Base-by-base conservation (phyloP, 139 green algal species). In the Coelastrella sp. region DNA sequence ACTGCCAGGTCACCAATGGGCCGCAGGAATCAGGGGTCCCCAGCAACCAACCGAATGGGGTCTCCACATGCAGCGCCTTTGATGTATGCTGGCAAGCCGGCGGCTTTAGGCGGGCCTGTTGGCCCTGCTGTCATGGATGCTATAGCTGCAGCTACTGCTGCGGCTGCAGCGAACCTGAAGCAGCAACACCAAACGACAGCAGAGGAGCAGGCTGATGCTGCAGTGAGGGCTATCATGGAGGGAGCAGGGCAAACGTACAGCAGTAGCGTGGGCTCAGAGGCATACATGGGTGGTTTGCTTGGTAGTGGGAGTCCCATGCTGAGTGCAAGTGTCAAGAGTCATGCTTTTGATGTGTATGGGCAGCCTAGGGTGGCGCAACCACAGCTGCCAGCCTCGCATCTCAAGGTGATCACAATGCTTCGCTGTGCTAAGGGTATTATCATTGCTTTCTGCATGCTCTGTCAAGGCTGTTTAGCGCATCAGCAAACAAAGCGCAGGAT, bases 281-380 rank as follows among this genome's bases (percentile, higher is more conserved):
- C 32, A 47, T 47, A 47, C 32, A 47, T 47, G 32, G 32, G 32
- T 47, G 32, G 32, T 1, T 47, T 47, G 32, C 32, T 47, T 13
- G 8, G 77, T 13, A 65, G 77, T 58, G 32, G 54, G 47, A 14
- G 10, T 58, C 7, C 13, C 4, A 4, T 54, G 56, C 57, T 89
- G 22, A 56, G 85, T 10, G 79, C 17, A 64, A 83, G 85, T 73
- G 13, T 81, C 32, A 94, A 91, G 71, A 83, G 82, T 58, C 76
- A 85, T 54, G 73, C 54, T 32, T 90, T 89, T 54, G 94, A 96
- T 84, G 92, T 96, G 80, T 95, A 95, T 68, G 94, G 94, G 2
- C 90, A 93, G 83, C 92, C 92, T 0, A 89, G 94, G 16, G 60
- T 61, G 23, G 57, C 80, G 19, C 89, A 89, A 17, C 87, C 90